Evolutionary conservation across 1,284 basidiomycete species (phyloP).

Genomic region (Flammula alnicola): DNA sequence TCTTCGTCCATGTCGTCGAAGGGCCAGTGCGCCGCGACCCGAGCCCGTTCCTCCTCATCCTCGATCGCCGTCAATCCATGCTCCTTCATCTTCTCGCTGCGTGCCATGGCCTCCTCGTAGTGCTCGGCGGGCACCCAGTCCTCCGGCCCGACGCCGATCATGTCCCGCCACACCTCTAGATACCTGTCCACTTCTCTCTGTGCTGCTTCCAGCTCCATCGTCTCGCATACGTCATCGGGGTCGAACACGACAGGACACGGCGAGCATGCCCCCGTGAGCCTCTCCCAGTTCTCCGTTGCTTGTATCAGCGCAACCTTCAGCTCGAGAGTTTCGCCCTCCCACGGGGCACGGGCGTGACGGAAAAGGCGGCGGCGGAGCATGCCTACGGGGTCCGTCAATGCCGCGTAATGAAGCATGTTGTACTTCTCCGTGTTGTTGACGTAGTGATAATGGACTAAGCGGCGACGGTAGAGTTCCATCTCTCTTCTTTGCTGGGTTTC

Average conservation of each 20-base stretch:
- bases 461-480: constrained; percentile 3
- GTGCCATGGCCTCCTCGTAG: constrained; percentile 42
- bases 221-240: constrained; percentile 44
- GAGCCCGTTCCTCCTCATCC: constrained; percentile 37
- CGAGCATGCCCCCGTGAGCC: constrained; percentile 38
- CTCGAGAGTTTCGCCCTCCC: constrained; percentile 49
- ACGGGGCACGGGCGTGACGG: constrained; percentile 40
- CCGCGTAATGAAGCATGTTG: constrained; percentile 45
- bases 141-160: constrained; percentile 41
- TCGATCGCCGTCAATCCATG: constrained; percentile 30
- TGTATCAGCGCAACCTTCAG: constrained; percentile 47
- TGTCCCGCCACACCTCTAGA: constrained; percentile 36
- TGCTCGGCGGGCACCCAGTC: constrained; percentile 44
- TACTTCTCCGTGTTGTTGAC: constrained; percentile 11
- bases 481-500: not conserved
- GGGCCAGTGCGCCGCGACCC: constrained; percentile 43
- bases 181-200: constrained; percentile 35
- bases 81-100: constrained; percentile 39
- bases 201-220: constrained; percentile 37
- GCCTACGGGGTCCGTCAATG: constrained; percentile 39
- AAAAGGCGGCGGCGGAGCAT: constrained; percentile 44
- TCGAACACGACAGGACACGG: constrained; percentile 53
- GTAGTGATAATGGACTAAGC: constrained; percentile 1
- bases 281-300: constrained; percentile 43
- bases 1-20: constrained; percentile 41